These are phyloP conservation scores for Solanum stenotomum DNA, from an alignment of 257 asterid species.

Conservation along the genomic window DNA sequence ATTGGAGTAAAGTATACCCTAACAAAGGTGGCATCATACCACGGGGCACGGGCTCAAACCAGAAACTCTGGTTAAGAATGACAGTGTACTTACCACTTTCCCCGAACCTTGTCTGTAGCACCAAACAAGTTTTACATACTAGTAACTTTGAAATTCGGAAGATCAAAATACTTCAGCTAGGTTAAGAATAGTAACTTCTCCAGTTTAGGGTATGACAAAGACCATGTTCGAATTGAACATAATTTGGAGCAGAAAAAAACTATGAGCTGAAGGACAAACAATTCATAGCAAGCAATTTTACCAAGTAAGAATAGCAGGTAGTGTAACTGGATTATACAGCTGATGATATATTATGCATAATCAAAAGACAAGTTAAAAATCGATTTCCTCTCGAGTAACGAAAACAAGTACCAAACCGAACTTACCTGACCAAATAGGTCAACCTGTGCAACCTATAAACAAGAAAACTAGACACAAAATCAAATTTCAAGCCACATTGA, in stretches of 20 bases:
- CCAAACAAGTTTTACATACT: background rate
- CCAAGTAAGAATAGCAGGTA: background rate
- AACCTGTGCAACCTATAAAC: background rate
- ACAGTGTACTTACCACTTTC: too few species aligned
- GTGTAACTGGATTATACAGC: background rate
- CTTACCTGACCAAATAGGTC: background rate
- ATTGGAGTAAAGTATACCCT: background rate
- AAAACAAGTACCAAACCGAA: background rate
- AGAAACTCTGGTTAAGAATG: background rate
- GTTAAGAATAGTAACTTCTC: background rate
- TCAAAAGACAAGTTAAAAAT: background rate
- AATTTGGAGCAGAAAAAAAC: background rate
- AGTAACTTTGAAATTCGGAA: background rate
- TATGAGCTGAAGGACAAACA: background rate
- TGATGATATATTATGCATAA: background rate
- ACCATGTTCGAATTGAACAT: background rate
- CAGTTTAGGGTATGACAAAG: background rate
- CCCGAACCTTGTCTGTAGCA: background rate
- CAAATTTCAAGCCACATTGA: background rate
- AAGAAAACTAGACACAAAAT: background rate
- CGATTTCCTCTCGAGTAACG: background rate
- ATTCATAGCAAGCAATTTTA: background rate
- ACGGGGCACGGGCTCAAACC: accelerated
- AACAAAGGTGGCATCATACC: background rate
- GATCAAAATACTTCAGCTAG: background rate